Evolutionary conservation across 805 yeast species (phyloP).

Genomic region (Vanderwaltozyma verrucispora): DNA sequence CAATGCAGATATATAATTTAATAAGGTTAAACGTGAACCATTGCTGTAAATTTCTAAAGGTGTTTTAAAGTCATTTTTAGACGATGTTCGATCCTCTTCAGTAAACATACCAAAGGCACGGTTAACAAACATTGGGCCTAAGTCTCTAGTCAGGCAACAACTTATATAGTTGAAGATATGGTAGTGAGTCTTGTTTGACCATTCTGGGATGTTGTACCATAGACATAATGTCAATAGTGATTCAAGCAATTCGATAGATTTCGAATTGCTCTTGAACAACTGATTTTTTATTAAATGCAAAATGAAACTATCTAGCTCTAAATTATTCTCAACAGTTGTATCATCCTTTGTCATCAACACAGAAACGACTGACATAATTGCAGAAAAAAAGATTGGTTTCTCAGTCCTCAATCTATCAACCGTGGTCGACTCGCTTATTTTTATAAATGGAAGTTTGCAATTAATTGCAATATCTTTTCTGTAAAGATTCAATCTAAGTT

Average conservation of each 20-base stretch:
- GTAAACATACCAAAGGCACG: conserved; percentile 28
- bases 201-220: conserved; percentile 82
- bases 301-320: conserved; percentile 44
- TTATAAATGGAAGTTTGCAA: conserved; percentile 45
- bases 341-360: conserved; percentile 28
- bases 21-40: conserved; percentile 28
- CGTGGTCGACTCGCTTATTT: conserved; percentile 35
- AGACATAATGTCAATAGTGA: conserved; percentile 48
- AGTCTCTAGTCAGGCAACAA: conserved; percentile 59
- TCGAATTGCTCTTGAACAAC: conserved; percentile 58
- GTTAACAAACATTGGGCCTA: conserved; percentile 54
- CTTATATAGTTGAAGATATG: conserved; percentile 60
- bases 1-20: conserved; percentile 51
- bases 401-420: conserved; percentile 39
- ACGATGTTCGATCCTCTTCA: conserved; percentile 11
- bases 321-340: conserved; percentile 32
- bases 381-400: conserved; percentile 52
- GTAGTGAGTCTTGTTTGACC: conserved; percentile 68
- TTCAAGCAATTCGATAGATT: conserved; percentile 57
- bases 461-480: conserved; percentile 34
- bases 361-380: conserved; percentile 54
- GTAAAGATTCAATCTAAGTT: conserved; percentile 41
- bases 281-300: conserved; percentile 44
- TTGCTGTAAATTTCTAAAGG: conserved; percentile 15
- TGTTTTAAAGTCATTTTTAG: conserved; percentile 11